phyloP scores from a whole-genome alignment of 2,329 filamentous ascomycete genomes.

The Trichoderma lentiforme region DNA sequence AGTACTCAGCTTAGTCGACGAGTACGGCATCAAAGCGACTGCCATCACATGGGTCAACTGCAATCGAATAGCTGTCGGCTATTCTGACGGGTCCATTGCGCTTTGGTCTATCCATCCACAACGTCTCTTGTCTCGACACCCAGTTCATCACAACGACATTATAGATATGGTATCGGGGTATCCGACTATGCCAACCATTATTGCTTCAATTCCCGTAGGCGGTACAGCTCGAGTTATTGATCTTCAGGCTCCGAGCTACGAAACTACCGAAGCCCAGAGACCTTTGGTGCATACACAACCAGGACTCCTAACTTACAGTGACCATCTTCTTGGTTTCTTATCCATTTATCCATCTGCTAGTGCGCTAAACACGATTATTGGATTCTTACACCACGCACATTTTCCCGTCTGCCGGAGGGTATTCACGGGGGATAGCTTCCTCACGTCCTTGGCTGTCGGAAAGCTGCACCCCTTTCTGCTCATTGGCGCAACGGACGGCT shows the following conservation, averaged over 20 bases:
- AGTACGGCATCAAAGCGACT: constrained; percentile 48
- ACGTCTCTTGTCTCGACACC: constrained; percentile 48
- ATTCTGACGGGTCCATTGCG: constrained; percentile 54
- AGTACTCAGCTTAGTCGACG: constrained; percentile 43
- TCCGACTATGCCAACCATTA: constrained; percentile 53
- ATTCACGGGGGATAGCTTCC: constrained; percentile 48
- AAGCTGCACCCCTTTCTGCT: constrained; percentile 52
- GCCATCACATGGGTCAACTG: constrained; percentile 53
- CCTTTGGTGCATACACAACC: constrained; percentile 51
- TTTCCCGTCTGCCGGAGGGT: constrained; percentile 53
- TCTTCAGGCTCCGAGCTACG: constrained; percentile 49
- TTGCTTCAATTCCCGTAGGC: constrained; percentile 54
- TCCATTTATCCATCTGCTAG: constrained; percentile 51
- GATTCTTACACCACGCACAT: constrained; percentile 51
- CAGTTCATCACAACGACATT: constrained; percentile 52
- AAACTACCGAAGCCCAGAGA: constrained; percentile 52
- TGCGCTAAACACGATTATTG: constrained; percentile 50
- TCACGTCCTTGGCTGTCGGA: constrained; percentile 50
- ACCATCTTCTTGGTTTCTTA: constrained; percentile 54
- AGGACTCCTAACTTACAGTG: constrained; percentile 52
- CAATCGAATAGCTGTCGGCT: constrained; percentile 54
- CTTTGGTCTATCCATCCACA: constrained; percentile 55
- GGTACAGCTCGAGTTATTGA: constrained; percentile 53
- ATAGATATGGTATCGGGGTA: constrained; percentile 55
- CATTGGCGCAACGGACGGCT: constrained; percentile 52